Evolutionary conservation across 2,329 filamentous ascomycete genomes (phyloP).

Genomic region (Hymenoscyphus fructigenus): DNA sequence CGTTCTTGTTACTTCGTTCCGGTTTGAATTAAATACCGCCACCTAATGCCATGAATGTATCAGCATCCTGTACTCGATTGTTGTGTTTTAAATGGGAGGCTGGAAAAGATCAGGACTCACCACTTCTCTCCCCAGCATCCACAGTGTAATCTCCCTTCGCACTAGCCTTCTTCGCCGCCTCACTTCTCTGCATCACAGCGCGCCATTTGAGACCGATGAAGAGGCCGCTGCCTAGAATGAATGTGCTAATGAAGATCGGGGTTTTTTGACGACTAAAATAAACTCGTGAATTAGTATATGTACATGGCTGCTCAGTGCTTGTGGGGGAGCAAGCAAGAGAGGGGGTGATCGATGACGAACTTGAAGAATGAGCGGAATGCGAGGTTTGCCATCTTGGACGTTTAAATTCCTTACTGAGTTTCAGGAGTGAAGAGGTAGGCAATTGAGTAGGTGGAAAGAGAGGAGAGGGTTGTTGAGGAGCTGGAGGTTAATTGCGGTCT

Average conservation of each 20-base stretch:
- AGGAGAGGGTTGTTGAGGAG: not conserved
- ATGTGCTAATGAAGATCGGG: constrained; percentile 31
- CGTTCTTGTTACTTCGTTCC: not conserved
- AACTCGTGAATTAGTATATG: not conserved
- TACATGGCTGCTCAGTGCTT: not conserved
- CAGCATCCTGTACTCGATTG: not conserved
- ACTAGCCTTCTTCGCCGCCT: constrained; percentile 35
- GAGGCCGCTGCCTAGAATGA: constrained; percentile 30
- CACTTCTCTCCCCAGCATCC: constrained; percentile 32
- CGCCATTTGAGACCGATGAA: constrained; percentile 37
- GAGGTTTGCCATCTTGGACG: constrained; percentile 19
- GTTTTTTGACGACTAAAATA: constrained; percentile 27
- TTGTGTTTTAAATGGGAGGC: too few species aligned
- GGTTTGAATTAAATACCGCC: not conserved
- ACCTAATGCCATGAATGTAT: not conserved
- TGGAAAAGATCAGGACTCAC: constrained; percentile 21
- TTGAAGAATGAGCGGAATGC: constrained; percentile 18
- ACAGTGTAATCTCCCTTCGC: constrained; percentile 33
- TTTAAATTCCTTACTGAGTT: not conserved
- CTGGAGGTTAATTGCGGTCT: not conserved
- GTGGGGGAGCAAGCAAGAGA: not conserved
- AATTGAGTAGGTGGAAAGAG: too few species aligned
- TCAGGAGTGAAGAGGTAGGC: not conserved
- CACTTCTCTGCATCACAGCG: constrained; percentile 35
- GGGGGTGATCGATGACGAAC: constrained; percentile 17